phyloP scores from a whole-genome alignment of 2,329 filamentous ascomycete species.

The Penicillium fuscoglaucum region DNA sequence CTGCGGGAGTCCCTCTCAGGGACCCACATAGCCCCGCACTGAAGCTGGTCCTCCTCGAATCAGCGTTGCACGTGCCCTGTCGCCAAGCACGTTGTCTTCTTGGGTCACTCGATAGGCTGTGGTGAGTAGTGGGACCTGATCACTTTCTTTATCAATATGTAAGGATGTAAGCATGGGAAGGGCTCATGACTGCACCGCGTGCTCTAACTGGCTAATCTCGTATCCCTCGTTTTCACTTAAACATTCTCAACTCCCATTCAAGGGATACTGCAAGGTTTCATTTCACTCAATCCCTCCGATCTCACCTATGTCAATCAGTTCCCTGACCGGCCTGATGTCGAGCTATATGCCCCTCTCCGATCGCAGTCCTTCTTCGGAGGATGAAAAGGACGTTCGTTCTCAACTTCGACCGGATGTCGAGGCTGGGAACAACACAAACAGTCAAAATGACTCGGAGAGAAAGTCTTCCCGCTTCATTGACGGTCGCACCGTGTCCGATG shows the following conservation, averaged over 20 bases:
- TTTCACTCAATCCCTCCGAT: not conserved
- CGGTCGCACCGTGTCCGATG: conserved; percentile 51
- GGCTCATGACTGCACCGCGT: conserved; percentile 5
- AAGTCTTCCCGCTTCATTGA: conserved; percentile 35
- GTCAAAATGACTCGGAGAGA: conserved; percentile 20
- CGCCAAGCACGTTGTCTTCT: conserved; percentile 26
- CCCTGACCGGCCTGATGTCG: conserved; percentile 33
- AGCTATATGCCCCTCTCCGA: conserved; percentile 30
- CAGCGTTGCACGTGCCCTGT: conserved; percentile 25
- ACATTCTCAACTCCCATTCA: conserved; percentile 9
- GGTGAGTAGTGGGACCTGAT: conserved; percentile 4
- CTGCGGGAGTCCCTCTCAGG: conserved; percentile 5
- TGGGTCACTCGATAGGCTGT: conserved; percentile 19
- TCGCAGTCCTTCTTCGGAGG: conserved; percentile 21
- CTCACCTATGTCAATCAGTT: conserved; percentile 33
- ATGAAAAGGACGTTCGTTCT: conserved; percentile 30
- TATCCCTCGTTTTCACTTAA: conserved; percentile 4
- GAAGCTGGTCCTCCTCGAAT: conserved; percentile 18
- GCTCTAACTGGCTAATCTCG: conserved; percentile 9
- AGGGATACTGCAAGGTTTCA: conserved; percentile 5
- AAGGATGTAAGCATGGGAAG: not conserved
- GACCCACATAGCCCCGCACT: not conserved
- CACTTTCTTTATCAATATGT: not conserved
- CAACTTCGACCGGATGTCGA: conserved; percentile 23
- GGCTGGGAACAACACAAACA: conserved; percentile 8